These are phyloP conservation scores for Ceriops zippeliana DNA, from an alignment of 345 rosid genomes.

Conservation along the genomic window DNA sequence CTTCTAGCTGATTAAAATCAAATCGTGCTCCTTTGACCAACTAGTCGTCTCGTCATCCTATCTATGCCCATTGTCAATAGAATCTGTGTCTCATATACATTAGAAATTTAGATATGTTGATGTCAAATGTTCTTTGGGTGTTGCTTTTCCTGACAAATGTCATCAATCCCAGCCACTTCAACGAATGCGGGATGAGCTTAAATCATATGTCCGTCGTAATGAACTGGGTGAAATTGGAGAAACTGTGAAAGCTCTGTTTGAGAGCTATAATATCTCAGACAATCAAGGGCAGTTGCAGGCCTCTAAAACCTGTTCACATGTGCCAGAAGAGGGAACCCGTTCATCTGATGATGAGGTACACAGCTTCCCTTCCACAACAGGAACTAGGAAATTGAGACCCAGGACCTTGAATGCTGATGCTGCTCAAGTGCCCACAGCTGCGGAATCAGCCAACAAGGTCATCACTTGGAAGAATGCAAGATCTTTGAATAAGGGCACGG, in stretches of 20 bases:
- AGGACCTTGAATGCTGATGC: constrained; percentile 47
- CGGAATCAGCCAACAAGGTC: constrained; percentile 40
- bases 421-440: constrained; percentile 34
- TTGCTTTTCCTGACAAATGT: too few relatives aligned
- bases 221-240: constrained; percentile 52
- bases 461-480: constrained; percentile 33
- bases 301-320: constrained; percentile 53
- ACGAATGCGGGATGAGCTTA: constrained; percentile 68
- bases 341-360: constrained; percentile 61
- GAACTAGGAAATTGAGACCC: constrained; percentile 48
- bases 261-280: constrained; percentile 49
- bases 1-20: too few relatives aligned
- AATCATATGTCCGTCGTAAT: constrained; percentile 56
- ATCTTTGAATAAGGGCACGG: constrained; percentile 35
- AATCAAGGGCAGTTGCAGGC: constrained; percentile 50
- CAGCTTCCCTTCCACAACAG: constrained; percentile 39
- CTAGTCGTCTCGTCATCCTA: too few relatives aligned
- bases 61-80: too few relatives aligned
- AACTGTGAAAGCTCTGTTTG: constrained; percentile 50
- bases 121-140: not conserved
- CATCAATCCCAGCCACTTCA: constrained; percentile 45
- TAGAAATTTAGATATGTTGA: not conserved
- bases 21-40: too few relatives aligned
- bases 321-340: constrained; percentile 54
- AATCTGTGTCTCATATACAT: too few relatives aligned